Base-by-base conservation (phyloP, 2,329 filamentous ascomycete genomes). In the Sporothrix inflata region DNA sequence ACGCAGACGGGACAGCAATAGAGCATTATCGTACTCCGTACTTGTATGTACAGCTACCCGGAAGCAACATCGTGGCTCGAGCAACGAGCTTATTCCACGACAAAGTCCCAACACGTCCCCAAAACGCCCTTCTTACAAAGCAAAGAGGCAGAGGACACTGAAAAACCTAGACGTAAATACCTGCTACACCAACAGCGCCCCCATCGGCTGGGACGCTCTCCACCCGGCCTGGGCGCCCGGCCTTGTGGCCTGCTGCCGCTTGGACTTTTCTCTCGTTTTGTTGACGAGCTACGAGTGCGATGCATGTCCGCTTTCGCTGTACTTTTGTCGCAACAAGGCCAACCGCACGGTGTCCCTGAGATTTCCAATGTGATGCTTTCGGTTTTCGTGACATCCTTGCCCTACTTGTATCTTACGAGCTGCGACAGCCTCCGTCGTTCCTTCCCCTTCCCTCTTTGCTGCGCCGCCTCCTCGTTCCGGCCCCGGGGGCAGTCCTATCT, bases 61-160 rank as follows among this genome's bases (percentile, higher is more conserved):
- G 45, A 72, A 72, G 70, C 63, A 53, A 72, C 70, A 63, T 72
- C 42, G 65, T 72, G 70, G 53, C 63, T 72, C 65, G 63, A 72
- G 70, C 65, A 71, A 71, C 70, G 40, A 51, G 51, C 40, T 57
- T 71, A 21, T 34, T 45, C 40, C 16, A 30, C 27, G 30, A 34
- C 40, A 38, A 60, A 40, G 19, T 16, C 38, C 38, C 11, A 16
- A 63, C 21, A 27, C 38, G n/a, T 42, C n/a, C 19, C 14, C 42
- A 19, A 16, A 40, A 27, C 40, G 45, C 45, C 47, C 42, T 66
- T 6, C 42, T 51, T 16, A 63, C 34, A 63, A 63, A 42, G 19
- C 60, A 45, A 19, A 42, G 12, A 14, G 21, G 45, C 8, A 9
- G 14, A 27, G 2, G 53, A 34, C 53, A 57, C n/a, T 11, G 19